Evolutionary conservation across 192 early-diverging fungal genomes (phyloP).

Genomic region (Rhizophagus prolifer): DNA sequence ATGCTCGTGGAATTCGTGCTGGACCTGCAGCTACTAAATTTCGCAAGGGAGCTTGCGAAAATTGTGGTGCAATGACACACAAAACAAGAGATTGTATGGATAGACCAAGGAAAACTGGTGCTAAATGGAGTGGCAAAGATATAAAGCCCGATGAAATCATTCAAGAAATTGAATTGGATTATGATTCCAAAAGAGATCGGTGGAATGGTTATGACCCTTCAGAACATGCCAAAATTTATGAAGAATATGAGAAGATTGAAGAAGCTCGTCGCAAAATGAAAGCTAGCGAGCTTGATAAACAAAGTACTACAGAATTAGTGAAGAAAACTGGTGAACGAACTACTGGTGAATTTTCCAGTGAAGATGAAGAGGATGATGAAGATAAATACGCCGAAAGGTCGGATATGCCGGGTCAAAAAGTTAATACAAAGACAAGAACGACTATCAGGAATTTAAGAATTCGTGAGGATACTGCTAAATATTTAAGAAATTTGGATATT

Average conservation of each 20-base stretch:
- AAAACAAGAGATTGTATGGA: slow-evolving; percentile 94
- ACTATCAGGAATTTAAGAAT: slow-evolving; percentile 97
- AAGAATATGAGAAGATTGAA: slow-evolving; percentile 93
- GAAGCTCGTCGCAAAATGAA: slow-evolving; percentile 79
- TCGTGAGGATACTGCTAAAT: slow-evolving; percentile 99
- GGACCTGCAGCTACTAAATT: slow-evolving; percentile 88
- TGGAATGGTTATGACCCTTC: slow-evolving; percentile 98
- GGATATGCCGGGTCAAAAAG: slow-evolving; percentile 82
- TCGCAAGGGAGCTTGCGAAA: slow-evolving; percentile 94
- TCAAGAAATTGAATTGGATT: slow-evolving; percentile 70
- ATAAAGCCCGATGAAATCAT: slow-evolving; percentile 86
- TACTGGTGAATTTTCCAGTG: slow-evolving; percentile 53
- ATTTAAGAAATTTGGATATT: slow-evolving; percentile 91
- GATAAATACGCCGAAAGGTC: slow-evolving; percentile 86
- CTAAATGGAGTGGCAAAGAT: slow-evolving; percentile 82
- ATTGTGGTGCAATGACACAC: slow-evolving; percentile 96
- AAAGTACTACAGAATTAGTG: slow-evolving; percentile 52
- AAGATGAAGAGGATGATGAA: slow-evolving; percentile 83
- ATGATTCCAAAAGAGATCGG: slow-evolving; percentile 95
- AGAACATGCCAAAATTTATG: slow-evolving; percentile 75
- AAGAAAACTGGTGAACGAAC: slow-evolving; percentile 50
- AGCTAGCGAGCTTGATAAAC: slow-evolving; percentile 72
- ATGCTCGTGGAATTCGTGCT: slow-evolving; percentile 69
- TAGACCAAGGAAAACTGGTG: slow-evolving; percentile 84
- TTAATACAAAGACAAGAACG: slow-evolving; percentile 86